Evolutionary conservation across 345 rosid genomes (phyloP), one percentile per base, ranked within the genome.

Genomic region (Eucalyptus curtisii): DNA sequence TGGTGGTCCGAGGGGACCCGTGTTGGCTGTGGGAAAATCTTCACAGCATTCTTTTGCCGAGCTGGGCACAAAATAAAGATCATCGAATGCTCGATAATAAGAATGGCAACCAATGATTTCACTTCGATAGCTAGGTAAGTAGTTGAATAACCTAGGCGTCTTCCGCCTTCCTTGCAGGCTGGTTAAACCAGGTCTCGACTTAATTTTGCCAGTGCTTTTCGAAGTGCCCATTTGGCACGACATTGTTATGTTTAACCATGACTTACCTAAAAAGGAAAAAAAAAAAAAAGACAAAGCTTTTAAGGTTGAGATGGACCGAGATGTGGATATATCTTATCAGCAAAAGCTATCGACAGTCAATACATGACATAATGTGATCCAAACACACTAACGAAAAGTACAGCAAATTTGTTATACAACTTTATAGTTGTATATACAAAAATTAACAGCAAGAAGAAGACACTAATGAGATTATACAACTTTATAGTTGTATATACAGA

Each of bases 171-270:
- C 99, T 92, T 8, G 99, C 98, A 20, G 99, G 98, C 64, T 96
- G 99, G 92, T 96, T 96, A 85, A 96, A 96, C 98, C 98, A 96
- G 2, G 98, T 96, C 92, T 90, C 94, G 16, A 96, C 96, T 90
- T 94, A 94, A 91, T 96, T 96, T 59, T 95, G 98, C 99, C 99
- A 96, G 80, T 96, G 97, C 94, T 96, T 96, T 93, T 93, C 95
- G 88, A 96, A 96, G 89, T 96, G 99, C 22, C 95, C 95, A 87
- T 93, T 94, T 1, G 99, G 96, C 71, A 97, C 88, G 3, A 95
- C 98, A 71, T 97, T 95, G 93, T 97, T 97, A 90, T 97, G 98
- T 95, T 96, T 97, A 64, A 92, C 90, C 94, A 94, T 95, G 64
- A 57, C 93, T 91, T 86, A 89, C 92, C 95, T 93, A 86, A 27